Evolutionary conservation across 106 monocot species (phyloP), one percentile per base, ranked within the genome.

Genomic region (Acorus calamus): DNA sequence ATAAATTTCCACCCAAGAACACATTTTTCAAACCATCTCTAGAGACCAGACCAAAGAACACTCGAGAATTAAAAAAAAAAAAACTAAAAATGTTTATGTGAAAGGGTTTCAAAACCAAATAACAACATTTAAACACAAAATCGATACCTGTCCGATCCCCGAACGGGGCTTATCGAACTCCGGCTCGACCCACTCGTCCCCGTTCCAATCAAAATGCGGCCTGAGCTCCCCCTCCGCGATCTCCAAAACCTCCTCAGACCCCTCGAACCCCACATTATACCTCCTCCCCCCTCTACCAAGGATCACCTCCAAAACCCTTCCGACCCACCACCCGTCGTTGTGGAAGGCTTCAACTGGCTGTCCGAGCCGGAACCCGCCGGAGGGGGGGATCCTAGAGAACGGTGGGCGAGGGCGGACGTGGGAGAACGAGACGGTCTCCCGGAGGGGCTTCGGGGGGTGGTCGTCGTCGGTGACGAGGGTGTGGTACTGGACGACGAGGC

Each of bases 281-380:
- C 57, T 55, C 65, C 42, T 13, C 14, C 12, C 46, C 49, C 6
- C 2, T 50, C 52, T 71, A 28, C 7, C 41, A 4, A 11, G 50
- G 42, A 13, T 52, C 52, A 8, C 60, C 6, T 58, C 28, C 59
- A 60, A 51, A 46, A 81, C 73, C 8, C 65, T 59, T 43, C 84
- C 88, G 41, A 42, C 11, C 88, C 84, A 84, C 88, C 88, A 88
- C 44, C 78, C 81, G 46, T 81, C 88, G 11, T 81, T 79, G 78
- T 70, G 53, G 68, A 60, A 73, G 50, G 72, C 88, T 41, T 88
- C 88, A 50, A 88, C 80, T 46, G 3, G 3, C 60, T 77, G 76
- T 28, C 73, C 41, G 13, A 78, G 28, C n/a, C 11, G 42, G 52
- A 74, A 64, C 6, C 45, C 14, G 60, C 46, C 57, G 45, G 11